A percentile compares a stretch with the other conserved stretches of the same genome.
Evolutionary conservation across 352 stramenopile genomes (phyloP).

Genomic region (Phytophthora rubi): DNA sequence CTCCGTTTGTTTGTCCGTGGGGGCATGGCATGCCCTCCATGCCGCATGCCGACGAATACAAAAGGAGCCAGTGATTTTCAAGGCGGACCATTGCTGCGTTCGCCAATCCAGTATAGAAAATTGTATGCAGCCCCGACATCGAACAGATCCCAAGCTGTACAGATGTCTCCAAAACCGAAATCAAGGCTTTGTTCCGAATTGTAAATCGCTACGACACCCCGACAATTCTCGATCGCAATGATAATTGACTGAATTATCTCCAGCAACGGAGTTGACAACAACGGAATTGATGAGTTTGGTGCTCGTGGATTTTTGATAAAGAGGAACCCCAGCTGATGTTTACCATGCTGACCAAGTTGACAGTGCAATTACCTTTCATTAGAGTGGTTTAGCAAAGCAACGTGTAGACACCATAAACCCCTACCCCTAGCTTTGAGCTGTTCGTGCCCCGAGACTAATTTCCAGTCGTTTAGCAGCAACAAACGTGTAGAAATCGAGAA

Average conservation of each 20-base stretch:
- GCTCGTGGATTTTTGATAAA: background rate
- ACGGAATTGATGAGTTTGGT: background rate
- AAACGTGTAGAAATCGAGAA: no score
- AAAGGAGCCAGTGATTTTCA: slow-evolving; percentile 27
- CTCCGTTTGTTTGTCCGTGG: slow-evolving; percentile 17
- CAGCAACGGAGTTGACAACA: no score
- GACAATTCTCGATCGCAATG: background rate
- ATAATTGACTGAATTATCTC: no score
- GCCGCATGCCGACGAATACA: slow-evolving; percentile 9
- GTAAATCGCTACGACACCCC: background rate
- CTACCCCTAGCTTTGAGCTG: no score
- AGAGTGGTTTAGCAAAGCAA: no score
- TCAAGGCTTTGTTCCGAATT: background rate
- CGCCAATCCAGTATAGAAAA: slow-evolving; percentile 19
- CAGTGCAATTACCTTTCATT: background rate
- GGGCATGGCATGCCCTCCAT: background rate
- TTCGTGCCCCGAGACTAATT: no score
- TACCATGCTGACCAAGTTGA: background rate
- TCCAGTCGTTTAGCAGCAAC: no score
- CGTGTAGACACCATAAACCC: no score
- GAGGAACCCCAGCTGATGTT: background rate
- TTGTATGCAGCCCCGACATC: slow-evolving; percentile 19
- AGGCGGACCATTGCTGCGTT: slow-evolving; percentile 15
- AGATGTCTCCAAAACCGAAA: slow-evolving; percentile 18
- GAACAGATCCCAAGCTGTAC: slow-evolving; percentile 33